These are phyloP conservation scores for Glomus cerebriforme DNA, from an alignment of 192 early-diverging fungal genomes.

Conservation along the genomic window DNA sequence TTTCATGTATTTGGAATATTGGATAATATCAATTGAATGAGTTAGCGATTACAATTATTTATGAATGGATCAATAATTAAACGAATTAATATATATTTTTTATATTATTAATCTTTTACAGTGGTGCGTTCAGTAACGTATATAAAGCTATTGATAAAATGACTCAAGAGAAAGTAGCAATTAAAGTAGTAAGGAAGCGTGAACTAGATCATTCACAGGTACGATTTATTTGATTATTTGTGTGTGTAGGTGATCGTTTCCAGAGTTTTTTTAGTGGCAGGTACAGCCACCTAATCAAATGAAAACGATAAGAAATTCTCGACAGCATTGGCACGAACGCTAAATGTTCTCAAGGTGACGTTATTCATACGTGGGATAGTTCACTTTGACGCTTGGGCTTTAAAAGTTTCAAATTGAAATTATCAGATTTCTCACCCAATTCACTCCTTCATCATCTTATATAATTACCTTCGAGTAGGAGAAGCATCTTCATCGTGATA, in stretches of 20 bases:
- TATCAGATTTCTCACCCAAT: neutral
- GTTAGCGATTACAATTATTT: neutral
- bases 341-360: neutral
- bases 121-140: conserved; percentile 86
- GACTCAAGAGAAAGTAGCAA: conserved; percentile 71
- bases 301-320: neutral
- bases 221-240: neutral
- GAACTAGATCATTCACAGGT: conserved; percentile 74
- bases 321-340: neutral
- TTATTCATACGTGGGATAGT: neutral
- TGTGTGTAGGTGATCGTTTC: neutral
- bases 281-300: neutral
- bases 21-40: too few species aligned
- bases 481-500: conserved; percentile 51
- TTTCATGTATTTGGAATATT: too few species aligned
- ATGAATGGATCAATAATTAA: neutral
- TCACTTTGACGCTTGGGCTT: neutral
- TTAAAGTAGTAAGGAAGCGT: conserved; percentile 80
- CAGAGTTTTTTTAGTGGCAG: neutral
- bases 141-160: conserved; percentile 71
- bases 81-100: neutral
- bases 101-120: conserved; percentile 38
- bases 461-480: conserved; percentile 29
- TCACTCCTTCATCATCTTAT: neutral
- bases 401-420: neutral